These are phyloP conservation scores for Fusarium sublunatum DNA, from an alignment of 2,329 filamentous ascomycete genomes.

Conservation along the genomic window DNA sequence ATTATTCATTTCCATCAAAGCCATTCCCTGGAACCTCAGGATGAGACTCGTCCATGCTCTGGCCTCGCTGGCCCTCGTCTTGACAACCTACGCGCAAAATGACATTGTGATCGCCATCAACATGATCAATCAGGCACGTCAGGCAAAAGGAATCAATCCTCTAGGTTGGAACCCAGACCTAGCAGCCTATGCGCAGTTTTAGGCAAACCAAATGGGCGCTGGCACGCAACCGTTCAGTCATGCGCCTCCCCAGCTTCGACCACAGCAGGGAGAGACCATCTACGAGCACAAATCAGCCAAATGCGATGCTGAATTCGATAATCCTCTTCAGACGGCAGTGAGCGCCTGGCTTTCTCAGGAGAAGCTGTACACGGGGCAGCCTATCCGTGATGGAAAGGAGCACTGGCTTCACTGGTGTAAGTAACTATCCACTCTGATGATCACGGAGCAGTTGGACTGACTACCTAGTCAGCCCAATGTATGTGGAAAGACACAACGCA, in stretches of 20 bases:
- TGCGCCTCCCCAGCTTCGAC: constrained; percentile 47
- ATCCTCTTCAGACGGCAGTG: constrained; percentile 47
- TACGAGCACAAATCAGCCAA: constrained; percentile 48
- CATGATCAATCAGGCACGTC: constrained; percentile 50
- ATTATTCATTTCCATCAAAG: not conserved
- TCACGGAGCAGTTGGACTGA: constrained; percentile 13
- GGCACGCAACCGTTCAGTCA: constrained; percentile 49
- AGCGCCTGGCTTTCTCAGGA: constrained; percentile 49
- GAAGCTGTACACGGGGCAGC: constrained; percentile 46
- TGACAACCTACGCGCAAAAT: constrained; percentile 40
- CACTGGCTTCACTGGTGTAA: constrained; percentile 54
- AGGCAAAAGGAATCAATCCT: constrained; percentile 43
- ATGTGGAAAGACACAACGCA: constrained; percentile 51
- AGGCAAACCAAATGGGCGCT: constrained; percentile 51
- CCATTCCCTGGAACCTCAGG: not conserved
- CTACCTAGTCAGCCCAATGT: constrained; percentile 48
- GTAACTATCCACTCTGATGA: constrained; percentile 5
- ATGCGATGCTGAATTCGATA: constrained; percentile 47
- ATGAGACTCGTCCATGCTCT: constrained; percentile 24
- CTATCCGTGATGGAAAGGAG: constrained; percentile 49
- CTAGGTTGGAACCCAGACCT: constrained; percentile 49
- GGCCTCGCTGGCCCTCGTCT: constrained; percentile 28
- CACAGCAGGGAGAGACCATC: constrained; percentile 52
- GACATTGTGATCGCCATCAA: constrained; percentile 40
- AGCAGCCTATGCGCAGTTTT: constrained; percentile 49